A percentile compares a stretch with the other conserved stretches of the same genome.
Conservation (phyloP, 2,329 filamentous ascomycete genomes). For the Parafenestella ontariensis region DNA sequence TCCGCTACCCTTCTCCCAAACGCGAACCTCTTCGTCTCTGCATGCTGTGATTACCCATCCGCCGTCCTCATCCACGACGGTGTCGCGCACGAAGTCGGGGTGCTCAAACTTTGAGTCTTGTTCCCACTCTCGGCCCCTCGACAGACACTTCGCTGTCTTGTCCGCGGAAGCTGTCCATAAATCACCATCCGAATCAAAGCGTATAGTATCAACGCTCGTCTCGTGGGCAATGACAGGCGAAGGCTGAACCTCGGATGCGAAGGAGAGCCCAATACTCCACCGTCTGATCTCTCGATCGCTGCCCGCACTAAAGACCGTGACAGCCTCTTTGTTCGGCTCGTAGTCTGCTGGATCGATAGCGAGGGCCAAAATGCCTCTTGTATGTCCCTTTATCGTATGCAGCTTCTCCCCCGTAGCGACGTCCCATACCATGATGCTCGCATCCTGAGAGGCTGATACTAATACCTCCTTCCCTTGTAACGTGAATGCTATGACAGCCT, state of each 20-base stretch:
- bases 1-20: constrained; percentile 80
- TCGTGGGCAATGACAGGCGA: constrained; percentile 78
- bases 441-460: constrained; percentile 57
- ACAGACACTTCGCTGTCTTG: constrained; percentile 82
- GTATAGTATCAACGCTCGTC: constrained; percentile 84
- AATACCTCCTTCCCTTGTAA: constrained; percentile 66
- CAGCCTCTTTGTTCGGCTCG: constrained; percentile 36
- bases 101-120: constrained; percentile 77
- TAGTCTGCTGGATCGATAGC: constrained; percentile 69
- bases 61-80: constrained; percentile 72
- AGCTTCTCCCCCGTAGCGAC: constrained; percentile 70
- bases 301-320: constrained; percentile 78
- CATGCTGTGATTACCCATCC: constrained; percentile 87
- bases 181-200: constrained; percentile 76
- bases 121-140: constrained; percentile 71
- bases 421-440: constrained; percentile 76
- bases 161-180: constrained; percentile 95
- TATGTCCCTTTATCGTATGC: constrained; percentile 78
- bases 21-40: constrained; percentile 86
- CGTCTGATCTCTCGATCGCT: constrained; percentile 69
- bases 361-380: constrained; percentile 80
- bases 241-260: constrained; percentile 44
- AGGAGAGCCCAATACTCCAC: constrained; percentile 65
- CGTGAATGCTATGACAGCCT: constrained; percentile 71
- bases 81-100: constrained; percentile 87